A percentile compares a stretch with the other conserved stretches of the same genome.
These are phyloP conservation scores for Scopulariopsis brevicaulis DNA, from an alignment of 2,329 filamentous ascomycete genomes.

Conservation along the genomic window DNA sequence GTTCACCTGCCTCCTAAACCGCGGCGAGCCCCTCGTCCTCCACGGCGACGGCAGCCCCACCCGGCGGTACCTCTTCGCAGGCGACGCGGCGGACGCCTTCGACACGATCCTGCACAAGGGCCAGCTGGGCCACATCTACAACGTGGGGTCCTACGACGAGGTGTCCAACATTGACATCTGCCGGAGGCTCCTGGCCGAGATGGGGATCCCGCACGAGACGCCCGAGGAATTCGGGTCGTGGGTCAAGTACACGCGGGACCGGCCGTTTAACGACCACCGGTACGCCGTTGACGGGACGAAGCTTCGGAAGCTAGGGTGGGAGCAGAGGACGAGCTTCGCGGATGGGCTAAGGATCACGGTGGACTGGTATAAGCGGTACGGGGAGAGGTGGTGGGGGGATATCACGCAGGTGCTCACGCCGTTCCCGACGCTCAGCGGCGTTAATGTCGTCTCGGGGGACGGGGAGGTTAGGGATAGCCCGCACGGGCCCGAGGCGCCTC, in stretches of 20 bases:
- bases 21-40: slow-evolving; percentile 54
- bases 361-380: slow-evolving; percentile 57
- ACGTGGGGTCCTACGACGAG: slow-evolving; percentile 69
- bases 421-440: slow-evolving; percentile 49
- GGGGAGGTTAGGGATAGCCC: slow-evolving; percentile 59
- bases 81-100: slow-evolving; percentile 70
- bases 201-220: slow-evolving; percentile 41
- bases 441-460: slow-evolving; percentile 41
- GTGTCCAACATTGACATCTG: slow-evolving; percentile 65
- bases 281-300: slow-evolving; percentile 64
- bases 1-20: slow-evolving; percentile 62
- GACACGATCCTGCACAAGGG: slow-evolving; percentile 77
- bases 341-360: slow-evolving; percentile 54
- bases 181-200: slow-evolving; percentile 48
- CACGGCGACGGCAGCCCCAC: slow-evolving; percentile 69
- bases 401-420: slow-evolving; percentile 58
- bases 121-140: slow-evolving; percentile 65
- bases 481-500: slow-evolving; percentile 46
- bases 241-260: slow-evolving; percentile 66
- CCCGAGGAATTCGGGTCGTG: slow-evolving; percentile 46
- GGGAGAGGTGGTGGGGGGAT: slow-evolving; percentile 61
- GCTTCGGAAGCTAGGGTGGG: slow-evolving; percentile 56
- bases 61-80: slow-evolving; percentile 66
- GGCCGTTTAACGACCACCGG: slow-evolving; percentile 66
- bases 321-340: slow-evolving; percentile 52